phyloP scores from a whole-genome alignment of 2,329 filamentous ascomycete species.

The Ophiostoma angusticollis region DNA sequence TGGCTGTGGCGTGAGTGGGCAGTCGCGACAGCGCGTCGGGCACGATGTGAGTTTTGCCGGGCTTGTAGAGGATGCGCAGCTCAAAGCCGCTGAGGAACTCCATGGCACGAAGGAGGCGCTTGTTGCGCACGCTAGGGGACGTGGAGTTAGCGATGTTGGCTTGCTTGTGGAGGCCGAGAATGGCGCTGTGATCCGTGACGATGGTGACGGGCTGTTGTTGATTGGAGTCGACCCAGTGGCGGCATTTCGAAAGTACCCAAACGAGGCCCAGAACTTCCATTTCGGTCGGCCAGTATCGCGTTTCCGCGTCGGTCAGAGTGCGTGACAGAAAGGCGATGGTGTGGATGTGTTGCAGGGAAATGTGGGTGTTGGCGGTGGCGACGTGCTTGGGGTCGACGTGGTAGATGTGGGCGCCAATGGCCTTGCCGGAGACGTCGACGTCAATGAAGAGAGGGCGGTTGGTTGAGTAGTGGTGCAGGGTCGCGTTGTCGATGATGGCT shows the following conservation, averaged over 20 bases:
- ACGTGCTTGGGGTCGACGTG: neutral
- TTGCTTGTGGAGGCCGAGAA: conserved; percentile 8
- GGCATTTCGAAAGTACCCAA: neutral
- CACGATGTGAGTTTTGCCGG: neutral
- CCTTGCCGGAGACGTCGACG: neutral
- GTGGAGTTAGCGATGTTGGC: neutral
- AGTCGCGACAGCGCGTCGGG: neutral
- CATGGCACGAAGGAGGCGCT: neutral
- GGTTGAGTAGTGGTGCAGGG: neutral
- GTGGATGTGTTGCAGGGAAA: neutral
- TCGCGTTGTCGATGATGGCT: neutral
- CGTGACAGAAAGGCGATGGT: neutral
- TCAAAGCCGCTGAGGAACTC: neutral
- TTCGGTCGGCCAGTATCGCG: neutral
- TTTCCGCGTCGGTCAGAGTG: neutral
- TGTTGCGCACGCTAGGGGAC: neutral
- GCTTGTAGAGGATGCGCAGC: neutral
- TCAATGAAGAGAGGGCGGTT: neutral
- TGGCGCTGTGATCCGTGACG: neutral
- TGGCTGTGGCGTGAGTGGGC: neutral
- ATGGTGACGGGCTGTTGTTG: neutral
- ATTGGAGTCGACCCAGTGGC: neutral
- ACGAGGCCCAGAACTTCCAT: neutral
- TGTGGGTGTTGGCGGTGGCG: neutral
- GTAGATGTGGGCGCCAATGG: neutral